Conservation (phyloP, 306 rosid genomes). For the Begonia masoniana region DNA sequence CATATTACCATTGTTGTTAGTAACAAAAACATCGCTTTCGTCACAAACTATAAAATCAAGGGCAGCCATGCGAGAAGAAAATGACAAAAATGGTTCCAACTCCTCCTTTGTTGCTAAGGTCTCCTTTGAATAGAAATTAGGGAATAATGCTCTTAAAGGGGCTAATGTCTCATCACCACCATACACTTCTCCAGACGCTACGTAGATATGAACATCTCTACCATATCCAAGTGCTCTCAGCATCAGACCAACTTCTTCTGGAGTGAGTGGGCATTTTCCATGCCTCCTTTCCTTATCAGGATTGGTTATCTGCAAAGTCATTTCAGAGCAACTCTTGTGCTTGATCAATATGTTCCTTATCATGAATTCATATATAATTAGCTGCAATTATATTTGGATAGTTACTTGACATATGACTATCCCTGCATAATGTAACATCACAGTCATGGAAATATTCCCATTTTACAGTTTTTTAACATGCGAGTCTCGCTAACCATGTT, state of each 20-base stretch:
- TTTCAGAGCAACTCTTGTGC: neutral
- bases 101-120: slow-evolving; percentile 75
- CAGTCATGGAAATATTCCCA: neutral
- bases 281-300: slow-evolving; percentile 96
- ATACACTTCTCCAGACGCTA: slow-evolving; percentile 94
- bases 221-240: slow-evolving; percentile 93
- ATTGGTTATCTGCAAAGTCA: slow-evolving; percentile 59
- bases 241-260: slow-evolving; percentile 99
- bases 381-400: neutral
- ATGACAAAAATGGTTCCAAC: slow-evolving; percentile 65
- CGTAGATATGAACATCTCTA: slow-evolving; percentile 81
- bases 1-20: slow-evolving; percentile 98
- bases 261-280: slow-evolving; percentile 96
- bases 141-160: slow-evolving; percentile 73
- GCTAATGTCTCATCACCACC: slow-evolving; percentile 93
- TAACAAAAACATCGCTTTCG: slow-evolving; percentile 93
- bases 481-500: neutral
- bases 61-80: slow-evolving; percentile 99
- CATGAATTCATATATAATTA: neutral
- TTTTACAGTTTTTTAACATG: neutral
- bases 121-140: slow-evolving; percentile 83
- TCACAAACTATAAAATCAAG: slow-evolving; percentile 91
- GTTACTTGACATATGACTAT: neutral
- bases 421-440: neutral
- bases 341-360: neutral